A percentile compares a stretch with the other conserved stretches of the same genome.
Conservation (phyloP, 352 stramenopile genomes). For the Pythium aphanidermatum region DNA sequence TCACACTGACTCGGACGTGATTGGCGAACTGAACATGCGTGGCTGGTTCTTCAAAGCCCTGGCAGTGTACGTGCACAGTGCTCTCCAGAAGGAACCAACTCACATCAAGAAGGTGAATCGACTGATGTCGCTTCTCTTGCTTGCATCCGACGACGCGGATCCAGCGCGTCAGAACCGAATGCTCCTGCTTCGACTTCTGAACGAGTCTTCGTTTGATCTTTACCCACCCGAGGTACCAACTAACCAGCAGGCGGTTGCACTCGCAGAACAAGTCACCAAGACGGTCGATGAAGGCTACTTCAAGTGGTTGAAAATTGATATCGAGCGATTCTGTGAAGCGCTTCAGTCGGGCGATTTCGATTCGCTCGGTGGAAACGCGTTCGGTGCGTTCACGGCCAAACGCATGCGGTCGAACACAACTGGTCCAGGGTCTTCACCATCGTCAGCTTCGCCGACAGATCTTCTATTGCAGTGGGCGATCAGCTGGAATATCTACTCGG, state of each 20-base stretch:
- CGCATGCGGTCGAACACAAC: constrained; percentile 42
- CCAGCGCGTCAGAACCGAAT: constrained; percentile 47
- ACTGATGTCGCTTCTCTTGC: constrained; percentile 43
- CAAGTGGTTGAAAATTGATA: constrained; percentile 78
- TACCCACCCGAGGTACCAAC: constrained; percentile 49
- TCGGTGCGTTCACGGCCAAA: constrained; percentile 48
- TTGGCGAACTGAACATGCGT: constrained; percentile 60
- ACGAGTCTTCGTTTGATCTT: constrained; percentile 61
- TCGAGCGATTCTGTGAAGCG: constrained; percentile 61
- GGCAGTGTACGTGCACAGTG: constrained; percentile 70
- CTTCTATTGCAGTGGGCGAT: constrained; percentile 61
- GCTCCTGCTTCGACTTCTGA: constrained; percentile 58
- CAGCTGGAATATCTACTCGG: constrained; percentile 82
- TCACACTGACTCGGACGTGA: constrained; percentile 1
- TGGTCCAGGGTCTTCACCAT: constrained; percentile 28
- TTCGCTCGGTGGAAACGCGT: constrained; percentile 28
- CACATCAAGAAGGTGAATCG: constrained; percentile 65
- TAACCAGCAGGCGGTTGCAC: constrained; percentile 60
- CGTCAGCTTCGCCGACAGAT: constrained; percentile 27
- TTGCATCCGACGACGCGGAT: constrained; percentile 30
- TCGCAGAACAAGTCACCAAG: constrained; percentile 58
- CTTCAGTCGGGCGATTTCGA: constrained; percentile 61
- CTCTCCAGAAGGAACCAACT: constrained; percentile 59
- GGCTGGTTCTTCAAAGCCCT: constrained; percentile 82
- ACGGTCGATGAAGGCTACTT: constrained; percentile 60